phyloP scores from a whole-genome alignment of 1,139 yeast species.

The Hyphopichia khmerensis region DNA sequence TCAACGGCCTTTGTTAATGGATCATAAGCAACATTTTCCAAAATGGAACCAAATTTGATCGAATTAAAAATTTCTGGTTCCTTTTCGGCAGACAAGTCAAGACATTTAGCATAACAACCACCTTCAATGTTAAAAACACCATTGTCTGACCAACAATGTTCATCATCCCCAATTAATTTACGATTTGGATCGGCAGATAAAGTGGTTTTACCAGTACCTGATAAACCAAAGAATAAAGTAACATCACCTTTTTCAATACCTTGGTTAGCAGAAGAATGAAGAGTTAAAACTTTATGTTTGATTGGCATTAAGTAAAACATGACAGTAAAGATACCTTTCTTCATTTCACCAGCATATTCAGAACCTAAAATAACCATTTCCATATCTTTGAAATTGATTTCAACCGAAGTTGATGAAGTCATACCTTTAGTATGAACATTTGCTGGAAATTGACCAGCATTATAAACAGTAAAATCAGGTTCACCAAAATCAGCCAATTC shows the following conservation, averaged over 20 bases:
- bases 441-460: slow-evolving; percentile 99
- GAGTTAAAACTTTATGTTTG: slow-evolving; percentile 84
- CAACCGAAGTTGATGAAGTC: slow-evolving; percentile 96
- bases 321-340: slow-evolving; percentile 97
- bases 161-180: slow-evolving; percentile 95
- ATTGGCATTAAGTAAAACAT: slow-evolving; percentile 99
- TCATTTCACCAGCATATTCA: slow-evolving; percentile 99
- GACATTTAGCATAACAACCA: slow-evolving; percentile 98
- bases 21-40: slow-evolving; percentile 92
- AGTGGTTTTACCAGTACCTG: slow-evolving; percentile 98
- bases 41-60: slow-evolving; percentile 87
- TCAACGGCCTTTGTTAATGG: slow-evolving; percentile 79
- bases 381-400: slow-evolving; percentile 95
- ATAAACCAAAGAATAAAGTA: slow-evolving; percentile 91
- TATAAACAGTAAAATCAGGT: slow-evolving; percentile 98
- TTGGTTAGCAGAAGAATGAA: slow-evolving; percentile 95
- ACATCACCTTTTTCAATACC: slow-evolving; percentile 76
- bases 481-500: slow-evolving; percentile 90
- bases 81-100: slow-evolving; percentile 84
- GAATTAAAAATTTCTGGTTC: slow-evolving; percentile 98
- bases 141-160: slow-evolving; percentile 98
- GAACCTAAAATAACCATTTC: slow-evolving; percentile 99
- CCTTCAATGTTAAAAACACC: slow-evolving; percentile 99
- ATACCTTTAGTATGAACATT: slow-evolving; percentile 95
- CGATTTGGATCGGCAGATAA: slow-evolving; percentile 96